Percentiles rank a stretch among this genome's conserved stretches.
phyloP scores from a whole-genome alignment of 306 rosid species.

The Cicer judaicum region DNA sequence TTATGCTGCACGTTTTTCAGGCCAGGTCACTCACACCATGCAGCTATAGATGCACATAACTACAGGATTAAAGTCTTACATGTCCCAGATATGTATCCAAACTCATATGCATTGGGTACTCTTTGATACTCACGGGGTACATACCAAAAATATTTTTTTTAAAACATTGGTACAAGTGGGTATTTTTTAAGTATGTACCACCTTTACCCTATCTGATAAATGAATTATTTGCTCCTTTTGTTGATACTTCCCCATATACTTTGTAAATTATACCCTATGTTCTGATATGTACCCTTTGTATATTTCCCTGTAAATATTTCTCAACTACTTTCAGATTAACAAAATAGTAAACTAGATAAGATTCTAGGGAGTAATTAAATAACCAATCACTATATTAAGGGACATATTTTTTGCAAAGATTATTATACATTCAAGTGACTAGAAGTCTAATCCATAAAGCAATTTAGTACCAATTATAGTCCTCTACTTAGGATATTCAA shows the following conservation, averaged over 20 bases:
- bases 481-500: not conserved
- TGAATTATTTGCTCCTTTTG: not conserved
- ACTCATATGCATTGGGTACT: not conserved
- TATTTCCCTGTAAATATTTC: not conserved
- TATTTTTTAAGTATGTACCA: not conserved
- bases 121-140: not conserved
- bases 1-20: slow-evolving; percentile 28
- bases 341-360: not conserved
- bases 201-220: not conserved
- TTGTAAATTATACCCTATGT: slow-evolving; percentile 1
- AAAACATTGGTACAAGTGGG: not conserved
- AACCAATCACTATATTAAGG: not conserved
- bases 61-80: not conserved
- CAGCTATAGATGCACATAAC: not conserved
- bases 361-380: not conserved
- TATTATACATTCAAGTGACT: not conserved
- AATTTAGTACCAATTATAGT: not conserved
- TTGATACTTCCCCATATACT: not conserved
- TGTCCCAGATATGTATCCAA: not conserved
- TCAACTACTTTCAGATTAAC: not conserved
- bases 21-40: not conserved
- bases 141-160: not conserved
- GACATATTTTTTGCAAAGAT: not conserved
- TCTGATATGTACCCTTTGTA: not conserved
- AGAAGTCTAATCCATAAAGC: slow-evolving; percentile 5